phyloP scores from a whole-genome alignment of 2,329 filamentous ascomycete species.

The Coleophoma eucalyptorum region DNA sequence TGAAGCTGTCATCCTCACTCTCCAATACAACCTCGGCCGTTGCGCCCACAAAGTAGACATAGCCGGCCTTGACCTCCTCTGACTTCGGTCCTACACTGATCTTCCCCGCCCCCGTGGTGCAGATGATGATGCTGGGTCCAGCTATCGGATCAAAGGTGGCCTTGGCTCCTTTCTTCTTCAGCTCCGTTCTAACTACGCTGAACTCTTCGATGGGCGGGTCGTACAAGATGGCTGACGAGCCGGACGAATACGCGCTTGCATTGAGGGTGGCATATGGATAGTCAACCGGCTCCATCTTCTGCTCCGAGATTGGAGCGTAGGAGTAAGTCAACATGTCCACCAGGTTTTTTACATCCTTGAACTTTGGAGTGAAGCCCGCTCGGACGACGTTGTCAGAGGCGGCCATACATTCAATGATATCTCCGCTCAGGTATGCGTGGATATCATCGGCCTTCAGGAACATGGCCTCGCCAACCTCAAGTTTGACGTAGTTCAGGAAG shows the following conservation, averaged over 20 bases:
- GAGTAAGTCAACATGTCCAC: constrained; percentile 92
- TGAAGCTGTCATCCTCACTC: constrained; percentile 68
- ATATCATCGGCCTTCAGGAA: constrained; percentile 97
- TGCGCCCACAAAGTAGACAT: constrained; percentile 82
- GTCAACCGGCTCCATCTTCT: constrained; percentile 84
- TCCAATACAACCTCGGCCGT: constrained; percentile 81
- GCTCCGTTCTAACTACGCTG: constrained; percentile 75
- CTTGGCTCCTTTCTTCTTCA: constrained; percentile 70
- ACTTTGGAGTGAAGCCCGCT: constrained; percentile 96
- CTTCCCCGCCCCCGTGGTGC: constrained; percentile 76
- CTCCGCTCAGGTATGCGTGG: constrained; percentile 87
- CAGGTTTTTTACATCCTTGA: constrained; percentile 90
- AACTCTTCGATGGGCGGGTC: constrained; percentile 98
- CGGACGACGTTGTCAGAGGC: constrained; percentile 98
- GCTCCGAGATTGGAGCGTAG: constrained; percentile 89
- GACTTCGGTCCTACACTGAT: constrained; percentile 82
- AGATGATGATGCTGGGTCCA: constrained; percentile 90
- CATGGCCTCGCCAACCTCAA: constrained; percentile 87
- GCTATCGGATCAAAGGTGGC: constrained; percentile 83
- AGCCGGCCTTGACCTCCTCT: constrained; percentile 68
- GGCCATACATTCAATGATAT: constrained; percentile 99
- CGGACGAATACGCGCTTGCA: constrained; percentile 73
- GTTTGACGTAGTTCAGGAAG: constrained; percentile 92
- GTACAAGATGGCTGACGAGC: constrained; percentile 71
- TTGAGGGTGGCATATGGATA: constrained; percentile 87